Conservation (phyloP, 441 rosid species). For the Aleurites moluccanus region DNA sequence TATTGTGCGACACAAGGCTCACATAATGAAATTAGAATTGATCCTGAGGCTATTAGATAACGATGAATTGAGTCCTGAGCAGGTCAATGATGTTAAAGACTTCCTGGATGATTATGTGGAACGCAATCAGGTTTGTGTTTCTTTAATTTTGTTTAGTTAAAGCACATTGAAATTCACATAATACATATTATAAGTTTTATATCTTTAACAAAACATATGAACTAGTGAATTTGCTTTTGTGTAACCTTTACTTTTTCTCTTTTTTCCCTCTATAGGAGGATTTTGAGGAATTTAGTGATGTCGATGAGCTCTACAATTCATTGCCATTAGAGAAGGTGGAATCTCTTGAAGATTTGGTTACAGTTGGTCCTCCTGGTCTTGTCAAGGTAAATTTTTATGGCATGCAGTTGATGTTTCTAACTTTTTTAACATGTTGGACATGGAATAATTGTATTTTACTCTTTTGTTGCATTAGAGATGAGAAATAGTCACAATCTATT, state of each 20-base stretch:
- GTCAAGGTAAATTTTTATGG: slow-evolving; percentile 61
- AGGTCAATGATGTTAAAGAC: slow-evolving; percentile 95
- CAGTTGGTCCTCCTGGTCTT: slow-evolving; percentile 74
- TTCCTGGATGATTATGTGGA: slow-evolving; percentile 96
- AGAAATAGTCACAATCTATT: background rate
- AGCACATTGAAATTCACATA: background rate
- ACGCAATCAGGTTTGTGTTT: slow-evolving; percentile 83
- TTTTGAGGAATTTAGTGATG: slow-evolving; percentile 93
- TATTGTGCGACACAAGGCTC: slow-evolving; percentile 89
- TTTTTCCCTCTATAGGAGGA: slow-evolving; percentile 61
- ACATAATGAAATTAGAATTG: slow-evolving; percentile 89
- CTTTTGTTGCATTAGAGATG: background rate
- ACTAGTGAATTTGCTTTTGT: slow-evolving; percentile 5
- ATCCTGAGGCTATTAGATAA: slow-evolving; percentile 96
- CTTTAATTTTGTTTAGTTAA: background rate
- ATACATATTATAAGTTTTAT: background rate
- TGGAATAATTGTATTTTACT: background rate
- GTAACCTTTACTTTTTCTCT: slow-evolving; percentile 7
- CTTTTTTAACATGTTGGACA: slow-evolving; percentile 18
- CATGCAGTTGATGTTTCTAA: slow-evolving; percentile 15
- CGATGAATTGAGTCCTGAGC: slow-evolving; percentile 98
- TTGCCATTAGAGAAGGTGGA: slow-evolving; percentile 94
- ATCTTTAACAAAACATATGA: background rate
- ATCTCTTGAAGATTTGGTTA: slow-evolving; percentile 93
- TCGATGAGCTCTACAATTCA: slow-evolving; percentile 83